Base-by-base conservation (phyloP, 164 flowering plant species). In the Annona squamosa region DNA sequence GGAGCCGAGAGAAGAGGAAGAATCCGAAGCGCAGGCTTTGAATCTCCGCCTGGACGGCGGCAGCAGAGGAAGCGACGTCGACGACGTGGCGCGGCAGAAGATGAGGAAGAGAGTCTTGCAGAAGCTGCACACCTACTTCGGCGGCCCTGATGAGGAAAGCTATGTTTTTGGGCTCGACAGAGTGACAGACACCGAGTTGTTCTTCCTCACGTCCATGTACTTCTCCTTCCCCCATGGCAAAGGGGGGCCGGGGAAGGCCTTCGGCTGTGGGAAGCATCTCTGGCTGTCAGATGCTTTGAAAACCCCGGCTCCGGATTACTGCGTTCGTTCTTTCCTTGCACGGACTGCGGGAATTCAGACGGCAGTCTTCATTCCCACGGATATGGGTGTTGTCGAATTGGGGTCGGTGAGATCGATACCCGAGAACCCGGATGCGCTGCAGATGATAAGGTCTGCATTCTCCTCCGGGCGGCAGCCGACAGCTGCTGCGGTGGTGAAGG, bases 201-300 rank as follows among this genome's bases (percentile, higher is more conserved):
- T 96, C 82, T 96, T 90, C 67, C 87, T 96, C 0, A 90, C 89
- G 0, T 96, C 99, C 3, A 96, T 96, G 99, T 96, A 96, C 67
- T 96, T 96, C 78, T 89, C 90, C 0, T 96, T 96, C 45, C 97
- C 94, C 10, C 71, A 78, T 4, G 97, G 97, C 6, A 85, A 90
- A 79, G 99, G 97, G 0, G 98, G 91, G 1, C 99, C 97, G 0
- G 99, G 98, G 1, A 87, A 78, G 78, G 90, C 88, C 77, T 86
- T 86, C 70, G 87, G 80, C 7, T 87, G 90, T 0, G 87, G 93
- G 70, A 86, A 83, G 76, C 92, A 88, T 74, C 56, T 87, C 1
- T 93, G 99, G 99, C 70, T 87, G 13, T 66, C 85, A 2, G 87
- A 96, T 79, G 85, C 83, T 3, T 56, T 87, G 76, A 86, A 76